Conservation (phyloP, 1,139 yeast genomes). For the Debaryomyces sp. region DNA sequence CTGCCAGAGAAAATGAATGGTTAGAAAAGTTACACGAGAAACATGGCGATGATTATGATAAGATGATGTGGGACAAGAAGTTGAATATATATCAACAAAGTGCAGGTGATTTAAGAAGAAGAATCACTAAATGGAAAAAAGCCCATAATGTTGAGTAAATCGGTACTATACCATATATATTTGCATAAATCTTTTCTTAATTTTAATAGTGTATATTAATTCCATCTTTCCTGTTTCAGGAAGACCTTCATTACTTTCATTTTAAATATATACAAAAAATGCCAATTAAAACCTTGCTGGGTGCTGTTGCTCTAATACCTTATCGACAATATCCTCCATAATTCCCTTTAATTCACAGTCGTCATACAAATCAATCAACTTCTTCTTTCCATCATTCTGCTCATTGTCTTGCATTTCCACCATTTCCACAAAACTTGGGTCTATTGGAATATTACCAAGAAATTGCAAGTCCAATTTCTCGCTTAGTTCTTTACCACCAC, state of each 20-base stretch:
- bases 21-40: slow-evolving; percentile 62
- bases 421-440: slow-evolving; percentile 85
- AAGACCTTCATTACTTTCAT: not conserved
- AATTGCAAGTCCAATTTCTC: slow-evolving; percentile 61
- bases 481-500: slow-evolving; percentile 86
- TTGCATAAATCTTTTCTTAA: not conserved
- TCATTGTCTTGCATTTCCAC: slow-evolving; percentile 60
- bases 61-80: slow-evolving; percentile 91
- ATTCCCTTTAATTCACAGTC: slow-evolving; percentile 45
- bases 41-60: slow-evolving; percentile 85
- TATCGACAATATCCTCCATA: slow-evolving; percentile 54
- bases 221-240: not conserved
- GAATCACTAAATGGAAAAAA: slow-evolving; percentile 69
- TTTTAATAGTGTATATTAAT: slow-evolving; percentile 6
- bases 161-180: slow-evolving; percentile 1
- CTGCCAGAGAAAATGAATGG: slow-evolving; percentile 80
- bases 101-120: slow-evolving; percentile 77
- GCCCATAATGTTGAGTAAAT: slow-evolving; percentile 28
- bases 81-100: slow-evolving; percentile 82
- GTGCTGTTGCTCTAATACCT: slow-evolving; percentile 40
- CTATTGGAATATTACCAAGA: slow-evolving; percentile 89
- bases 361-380: slow-evolving; percentile 40
- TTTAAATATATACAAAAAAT: slow-evolving; percentile 5
- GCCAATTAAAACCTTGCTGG: slow-evolving; percentile 30
- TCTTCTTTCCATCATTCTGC: slow-evolving; percentile 17